Evolutionary conservation across 1,284 basidiomycete genomes (phyloP).

Genomic region (Gastroboletus turbinatus): DNA sequence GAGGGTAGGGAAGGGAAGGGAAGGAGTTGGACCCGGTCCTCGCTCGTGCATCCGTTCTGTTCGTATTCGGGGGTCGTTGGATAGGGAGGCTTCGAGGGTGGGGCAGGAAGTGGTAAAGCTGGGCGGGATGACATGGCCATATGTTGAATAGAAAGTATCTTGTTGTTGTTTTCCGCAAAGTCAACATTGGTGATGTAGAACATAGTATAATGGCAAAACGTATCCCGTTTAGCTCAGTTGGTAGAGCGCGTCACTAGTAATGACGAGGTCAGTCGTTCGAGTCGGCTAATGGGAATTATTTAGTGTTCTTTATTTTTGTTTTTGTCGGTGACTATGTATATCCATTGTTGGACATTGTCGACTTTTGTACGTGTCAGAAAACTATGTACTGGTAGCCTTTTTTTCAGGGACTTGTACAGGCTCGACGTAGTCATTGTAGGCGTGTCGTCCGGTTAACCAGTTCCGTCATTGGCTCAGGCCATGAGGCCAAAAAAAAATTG

Average conservation of each 20-base stretch:
- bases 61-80: background rate
- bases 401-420: no score
- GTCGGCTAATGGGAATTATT: slow-evolving; percentile 48
- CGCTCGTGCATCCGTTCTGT: background rate
- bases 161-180: background rate
- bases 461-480: no score
- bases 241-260: slow-evolving; percentile 63
- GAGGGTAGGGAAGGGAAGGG: no score
- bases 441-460: no score
- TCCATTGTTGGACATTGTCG: no score
- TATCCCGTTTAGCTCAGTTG: slow-evolving; percentile 52
- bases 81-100: background rate
- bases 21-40: no score
- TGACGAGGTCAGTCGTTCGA: slow-evolving; percentile 55
- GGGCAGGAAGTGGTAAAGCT: background rate
- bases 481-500: no score
- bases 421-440: no score
- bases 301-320: background rate
- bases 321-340: no score
- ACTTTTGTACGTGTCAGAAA: no score
- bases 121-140: no score
- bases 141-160: background rate
- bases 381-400: no score
- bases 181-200: background rate
- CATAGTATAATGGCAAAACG: accelerated